A percentile compares a stretch with the other conserved stretches of the same genome.
Conservation (phyloP, 257 asterid genomes). For the Prunella vulgaris region DNA sequence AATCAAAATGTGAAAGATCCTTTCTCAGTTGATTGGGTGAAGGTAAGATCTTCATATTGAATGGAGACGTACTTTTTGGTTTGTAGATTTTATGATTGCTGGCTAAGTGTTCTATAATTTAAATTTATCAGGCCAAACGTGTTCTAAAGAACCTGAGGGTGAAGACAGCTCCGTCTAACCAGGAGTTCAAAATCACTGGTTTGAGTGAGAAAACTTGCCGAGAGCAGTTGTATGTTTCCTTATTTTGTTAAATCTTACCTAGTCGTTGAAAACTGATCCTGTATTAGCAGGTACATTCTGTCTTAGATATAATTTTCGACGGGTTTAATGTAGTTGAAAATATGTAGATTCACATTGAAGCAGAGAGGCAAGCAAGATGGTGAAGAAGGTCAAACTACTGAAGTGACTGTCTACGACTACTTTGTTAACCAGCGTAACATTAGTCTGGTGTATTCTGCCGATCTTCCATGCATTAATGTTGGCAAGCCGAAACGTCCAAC, state of each 20-base stretch:
- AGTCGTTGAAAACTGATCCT: not conserved
- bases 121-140: constrained; percentile 60
- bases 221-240: constrained; percentile 50
- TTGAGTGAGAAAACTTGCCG: constrained; percentile 64
- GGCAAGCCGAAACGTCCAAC: constrained; percentile 91
- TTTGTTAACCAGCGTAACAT: constrained; percentile 69
- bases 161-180: constrained; percentile 62
- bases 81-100: not conserved
- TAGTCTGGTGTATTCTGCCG: constrained; percentile 64
- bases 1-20: constrained; percentile 78
- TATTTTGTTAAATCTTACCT: not conserved
- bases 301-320: not conserved
- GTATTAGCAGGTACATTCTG: not conserved
- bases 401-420: constrained; percentile 83
- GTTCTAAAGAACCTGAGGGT: constrained; percentile 75
- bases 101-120: not conserved
- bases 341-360: constrained; percentile 60
- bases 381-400: constrained; percentile 37
- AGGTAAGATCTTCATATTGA: constrained; percentile 36
- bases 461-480: constrained; percentile 82
- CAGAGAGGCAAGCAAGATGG: constrained; percentile 43
- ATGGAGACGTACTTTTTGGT: not conserved
- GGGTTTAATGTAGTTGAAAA: constrained; percentile 4
- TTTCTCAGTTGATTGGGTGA: constrained; percentile 64
- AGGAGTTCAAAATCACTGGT: constrained; percentile 77